Base-by-base conservation (phyloP, 768 basidiomycete genomes). In the Nidularia pulvinata region DNA sequence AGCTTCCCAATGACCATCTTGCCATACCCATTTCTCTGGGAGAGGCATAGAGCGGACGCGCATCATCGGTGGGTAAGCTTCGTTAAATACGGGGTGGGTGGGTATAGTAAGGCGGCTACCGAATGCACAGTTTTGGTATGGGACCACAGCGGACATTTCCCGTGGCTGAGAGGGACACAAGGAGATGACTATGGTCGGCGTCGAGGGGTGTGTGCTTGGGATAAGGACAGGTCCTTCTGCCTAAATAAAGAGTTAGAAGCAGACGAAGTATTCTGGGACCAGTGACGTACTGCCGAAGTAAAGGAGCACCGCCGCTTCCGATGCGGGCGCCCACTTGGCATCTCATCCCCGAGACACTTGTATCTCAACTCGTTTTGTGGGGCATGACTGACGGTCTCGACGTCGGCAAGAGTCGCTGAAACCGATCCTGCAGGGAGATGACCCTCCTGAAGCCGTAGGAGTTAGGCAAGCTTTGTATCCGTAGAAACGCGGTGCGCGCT, bases 91-190 rank as follows among this genome's bases (percentile, higher is more conserved):
- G 2, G 74, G 70, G 57, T 81, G 70, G 37, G 65, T 67, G 5
- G 83, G 84, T 13, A 86, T 77, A 1, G 77, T 75, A 22, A 85
- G 75, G 33, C 69, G 70, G 47, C 69, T 66, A 35, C 81, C 78
- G 60, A 83, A 85, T 4, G 74, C 78, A 11, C 75, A 68, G 60
- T 85, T 78, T 64, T 86, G 84, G 57, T 71, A 72, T 9, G 84
- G 83, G 16, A 82, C 72, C 54, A 72, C 78, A 56, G 70, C 78
- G 1, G 77, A 72, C 4, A 62, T 66, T 54, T 77, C 75, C 37
- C 62, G 73, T 5, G 70, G 58, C 34, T 74, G 69, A 1, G 69
- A 53, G 3, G 69, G 65, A 61, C 80, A 81, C 4, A 76, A 75
- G 1, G 80, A 83, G 25, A 86, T 69, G 48, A 81, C 62, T 46